A percentile compares a stretch with the other conserved stretches of the same genome.
Evolutionary conservation across 345 rosid genomes (phyloP).

Genomic region (Eucalyptus decipiens): DNA sequence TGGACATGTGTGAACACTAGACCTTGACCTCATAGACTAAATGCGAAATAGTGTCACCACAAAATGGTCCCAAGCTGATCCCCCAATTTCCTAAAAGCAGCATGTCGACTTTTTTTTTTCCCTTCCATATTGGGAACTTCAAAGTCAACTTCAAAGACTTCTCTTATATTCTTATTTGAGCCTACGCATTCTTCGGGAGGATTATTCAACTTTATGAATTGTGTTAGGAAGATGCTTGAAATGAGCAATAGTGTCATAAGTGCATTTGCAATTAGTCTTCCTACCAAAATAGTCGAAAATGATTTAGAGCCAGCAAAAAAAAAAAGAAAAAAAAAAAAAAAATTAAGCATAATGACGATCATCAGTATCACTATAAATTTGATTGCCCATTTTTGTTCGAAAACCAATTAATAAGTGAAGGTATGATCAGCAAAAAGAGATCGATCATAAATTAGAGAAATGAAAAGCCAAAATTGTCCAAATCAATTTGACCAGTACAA

Average conservation of each 20-base stretch:
- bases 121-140: no score
- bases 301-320: background rate
- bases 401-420: background rate
- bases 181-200: fast-evolving
- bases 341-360: background rate
- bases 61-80: no score
- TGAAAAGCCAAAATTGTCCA: background rate
- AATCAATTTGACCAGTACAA: background rate
- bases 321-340: fast-evolving
- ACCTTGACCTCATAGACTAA: background rate
- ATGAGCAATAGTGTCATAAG: no score
- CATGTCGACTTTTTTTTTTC: no score
- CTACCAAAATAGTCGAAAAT: background rate
- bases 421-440: background rate
- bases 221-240: no score
- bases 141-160: no score
- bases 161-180: no score
- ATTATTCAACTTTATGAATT: no score
- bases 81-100: no score
- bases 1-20: background rate
- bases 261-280: background rate
- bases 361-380: no score
- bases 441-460: background rate
- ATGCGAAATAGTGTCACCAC: no score
- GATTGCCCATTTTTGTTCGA: background rate